phyloP scores from a whole-genome alignment of 75 land plant species.

The Cunninghamia lanceolata region DNA sequence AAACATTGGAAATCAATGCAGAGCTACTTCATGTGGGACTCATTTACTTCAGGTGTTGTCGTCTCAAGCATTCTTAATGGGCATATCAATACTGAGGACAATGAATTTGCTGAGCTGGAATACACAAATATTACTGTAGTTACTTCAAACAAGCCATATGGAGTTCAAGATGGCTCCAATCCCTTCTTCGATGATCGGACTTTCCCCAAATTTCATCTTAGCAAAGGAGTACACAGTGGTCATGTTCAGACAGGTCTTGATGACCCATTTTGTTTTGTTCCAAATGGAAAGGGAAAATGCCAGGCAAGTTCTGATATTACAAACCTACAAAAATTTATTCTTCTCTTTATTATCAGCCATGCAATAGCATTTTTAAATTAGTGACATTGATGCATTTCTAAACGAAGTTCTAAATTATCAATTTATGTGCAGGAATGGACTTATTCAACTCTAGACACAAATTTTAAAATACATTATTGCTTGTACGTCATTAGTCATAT shows the following conservation, averaged over 20 bases:
- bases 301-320: conserved; percentile 35
- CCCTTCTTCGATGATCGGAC: conserved; percentile 61
- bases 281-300: conserved; percentile 67
- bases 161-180: conserved; percentile 68
- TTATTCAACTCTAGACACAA: neutral
- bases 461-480: neutral
- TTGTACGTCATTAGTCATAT: neutral
- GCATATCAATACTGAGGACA: conserved; percentile 38
- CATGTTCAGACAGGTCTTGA: conserved; percentile 71
- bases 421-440: neutral
- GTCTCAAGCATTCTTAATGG: conserved; percentile 55
- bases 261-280: conserved; percentile 71
- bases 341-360: neutral
- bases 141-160: conserved; percentile 83
- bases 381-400: neutral
- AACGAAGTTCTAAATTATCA: neutral
- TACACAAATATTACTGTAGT: conserved; percentile 68
- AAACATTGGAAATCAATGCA: conserved; percentile 22
- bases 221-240: conserved; percentile 75
- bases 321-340: neutral
- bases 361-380: neutral
- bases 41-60: conserved; percentile 72
- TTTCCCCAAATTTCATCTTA: conserved; percentile 50
- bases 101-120: conserved; percentile 71
- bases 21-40: conserved; percentile 91